Conservation (phyloP, 2,329 filamentous ascomycete genomes). For the Apiospora phragmitis region DNA sequence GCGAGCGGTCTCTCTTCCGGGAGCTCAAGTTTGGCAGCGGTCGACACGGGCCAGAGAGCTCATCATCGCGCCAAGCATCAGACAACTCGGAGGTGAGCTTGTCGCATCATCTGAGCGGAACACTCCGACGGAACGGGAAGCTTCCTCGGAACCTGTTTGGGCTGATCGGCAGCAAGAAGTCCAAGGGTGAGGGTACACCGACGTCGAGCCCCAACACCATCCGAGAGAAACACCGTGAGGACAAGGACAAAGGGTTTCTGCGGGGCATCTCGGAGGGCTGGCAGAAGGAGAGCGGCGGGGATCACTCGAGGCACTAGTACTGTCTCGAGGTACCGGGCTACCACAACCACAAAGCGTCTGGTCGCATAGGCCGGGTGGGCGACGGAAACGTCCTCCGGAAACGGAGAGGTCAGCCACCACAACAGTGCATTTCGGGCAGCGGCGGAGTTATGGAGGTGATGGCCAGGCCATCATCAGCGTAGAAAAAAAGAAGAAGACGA, state of each 20-base stretch:
- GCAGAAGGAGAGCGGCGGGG: slow-evolving; percentile 26
- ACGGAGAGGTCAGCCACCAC: not conserved
- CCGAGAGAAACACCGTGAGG: slow-evolving; percentile 31
- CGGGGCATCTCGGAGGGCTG: slow-evolving; percentile 31
- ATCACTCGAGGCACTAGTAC: slow-evolving; percentile 33
- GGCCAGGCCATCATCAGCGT: not conserved
- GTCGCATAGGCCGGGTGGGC: not conserved
- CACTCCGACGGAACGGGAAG: slow-evolving; percentile 39
- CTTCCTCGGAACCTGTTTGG: slow-evolving; percentile 44
- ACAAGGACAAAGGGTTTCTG: slow-evolving; percentile 28
- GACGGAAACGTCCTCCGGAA: slow-evolving; percentile 15
- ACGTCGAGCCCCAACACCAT: slow-evolving; percentile 19
- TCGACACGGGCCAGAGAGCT: slow-evolving; percentile 20
- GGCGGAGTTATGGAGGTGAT: not conserved
- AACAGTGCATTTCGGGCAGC: not conserved
- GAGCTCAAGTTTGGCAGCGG: slow-evolving; percentile 21
- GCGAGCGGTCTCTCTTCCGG: slow-evolving; percentile 22
- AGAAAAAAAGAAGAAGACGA: not conserved
- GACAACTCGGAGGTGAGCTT: slow-evolving; percentile 30
- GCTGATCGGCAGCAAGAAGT: slow-evolving; percentile 39
- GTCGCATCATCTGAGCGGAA: slow-evolving; percentile 29
- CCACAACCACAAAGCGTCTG: not conserved
- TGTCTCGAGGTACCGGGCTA: slow-evolving; percentile 9
- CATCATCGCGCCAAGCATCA: slow-evolving; percentile 29
- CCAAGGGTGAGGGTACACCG: slow-evolving; percentile 18